phyloP scores from a whole-genome alignment of 352 stramenopile genomes.

The Elongisporangium senticosum region DNA sequence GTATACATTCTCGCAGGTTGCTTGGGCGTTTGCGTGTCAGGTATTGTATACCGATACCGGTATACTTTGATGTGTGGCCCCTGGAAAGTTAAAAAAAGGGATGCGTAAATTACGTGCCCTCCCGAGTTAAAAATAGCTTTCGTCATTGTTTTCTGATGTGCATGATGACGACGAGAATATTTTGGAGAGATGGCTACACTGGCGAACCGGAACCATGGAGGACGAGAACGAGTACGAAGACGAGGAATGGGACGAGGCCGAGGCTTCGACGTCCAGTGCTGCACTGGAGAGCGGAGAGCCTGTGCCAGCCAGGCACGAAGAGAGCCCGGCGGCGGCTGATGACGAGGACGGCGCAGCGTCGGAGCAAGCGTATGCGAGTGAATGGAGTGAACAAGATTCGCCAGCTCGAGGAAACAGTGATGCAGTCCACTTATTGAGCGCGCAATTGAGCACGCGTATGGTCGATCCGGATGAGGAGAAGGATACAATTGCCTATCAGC shows the following conservation, averaged over 20 bases:
- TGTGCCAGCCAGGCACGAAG: not conserved
- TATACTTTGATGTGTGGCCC: not conserved
- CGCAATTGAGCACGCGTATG: not conserved
- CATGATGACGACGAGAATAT: constrained; percentile 2
- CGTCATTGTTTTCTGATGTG: not conserved
- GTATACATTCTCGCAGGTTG: not conserved
- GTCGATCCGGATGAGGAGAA: not conserved
- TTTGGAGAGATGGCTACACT: constrained; percentile 10
- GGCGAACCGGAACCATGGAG: constrained; percentile 3
- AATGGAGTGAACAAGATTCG: not conserved
- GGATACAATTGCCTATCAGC: not conserved
- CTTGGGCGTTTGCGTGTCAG: not conserved
- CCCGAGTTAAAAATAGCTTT: not conserved
- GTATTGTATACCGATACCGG: not conserved
- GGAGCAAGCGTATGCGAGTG: not conserved
- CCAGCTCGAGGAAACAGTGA: not conserved
- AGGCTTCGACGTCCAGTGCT: constrained; percentile 1
- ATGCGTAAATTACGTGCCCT: not conserved
- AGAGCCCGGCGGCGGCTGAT: constrained; percentile 3
- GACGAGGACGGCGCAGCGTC: constrained; percentile 1
- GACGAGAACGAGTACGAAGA: constrained; percentile 11
- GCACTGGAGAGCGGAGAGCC: not conserved
- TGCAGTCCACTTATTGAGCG: not conserved
- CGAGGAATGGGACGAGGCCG: constrained; percentile 14
- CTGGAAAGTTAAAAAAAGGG: not conserved